Conservation (phyloP, 108 stramenopile species). For the Mediolabrus comicus region DNA sequence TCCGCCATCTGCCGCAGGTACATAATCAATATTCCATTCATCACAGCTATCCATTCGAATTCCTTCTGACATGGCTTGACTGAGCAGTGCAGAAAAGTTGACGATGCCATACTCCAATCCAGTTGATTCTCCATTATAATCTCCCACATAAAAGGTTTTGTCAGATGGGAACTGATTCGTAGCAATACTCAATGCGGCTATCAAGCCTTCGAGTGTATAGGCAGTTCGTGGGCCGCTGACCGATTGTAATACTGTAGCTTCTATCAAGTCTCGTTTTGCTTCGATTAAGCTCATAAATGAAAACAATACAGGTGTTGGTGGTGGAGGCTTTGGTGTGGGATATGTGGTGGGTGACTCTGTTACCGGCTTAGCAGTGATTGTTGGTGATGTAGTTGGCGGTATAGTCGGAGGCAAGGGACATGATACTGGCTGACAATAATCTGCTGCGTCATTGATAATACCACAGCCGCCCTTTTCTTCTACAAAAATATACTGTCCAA, state of each 20-base stretch:
- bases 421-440: background rate
- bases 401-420: background rate
- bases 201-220: slow-evolving; percentile 18
- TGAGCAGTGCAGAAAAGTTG: slow-evolving; percentile 28
- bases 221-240: slow-evolving; percentile 16
- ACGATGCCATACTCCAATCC: slow-evolving; percentile 32
- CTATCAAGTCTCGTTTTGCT: slow-evolving; percentile 1
- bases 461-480: background rate
- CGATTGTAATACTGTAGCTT: slow-evolving; percentile 18
- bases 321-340: background rate
- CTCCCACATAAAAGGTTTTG: slow-evolving; percentile 26
- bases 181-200: slow-evolving; percentile 14
- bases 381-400: background rate
- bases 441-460: background rate
- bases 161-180: slow-evolving; percentile 24
- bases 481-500: background rate
- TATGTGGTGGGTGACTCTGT: no score
- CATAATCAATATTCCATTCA: slow-evolving; percentile 32
- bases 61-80: slow-evolving; percentile 36
- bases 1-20: background rate
- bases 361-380: background rate
- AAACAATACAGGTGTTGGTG: background rate
- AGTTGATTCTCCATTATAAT: background rate
- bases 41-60: slow-evolving; percentile 33
- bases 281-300: slow-evolving; percentile 1